Percentiles rank a stretch among this genome's conserved stretches.
Evolutionary conservation across 768 basidiomycete genomes (phyloP).

Genomic region (Neoboletus brunneissimus): DNA sequence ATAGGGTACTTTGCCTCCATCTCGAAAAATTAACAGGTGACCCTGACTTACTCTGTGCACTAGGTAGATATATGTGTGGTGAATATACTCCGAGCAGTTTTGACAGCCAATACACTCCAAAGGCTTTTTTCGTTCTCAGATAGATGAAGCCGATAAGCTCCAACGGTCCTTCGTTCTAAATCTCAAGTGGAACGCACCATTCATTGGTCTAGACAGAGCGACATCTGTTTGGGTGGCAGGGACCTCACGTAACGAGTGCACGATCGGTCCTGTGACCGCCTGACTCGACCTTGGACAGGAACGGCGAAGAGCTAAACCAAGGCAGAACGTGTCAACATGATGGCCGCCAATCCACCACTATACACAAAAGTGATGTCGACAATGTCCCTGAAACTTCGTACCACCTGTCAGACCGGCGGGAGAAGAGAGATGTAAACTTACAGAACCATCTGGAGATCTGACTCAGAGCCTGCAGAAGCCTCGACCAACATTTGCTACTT

Average conservation of each 20-base stretch:
- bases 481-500: constrained; percentile 11
- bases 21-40: constrained; percentile 14
- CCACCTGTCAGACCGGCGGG: constrained; percentile 22
- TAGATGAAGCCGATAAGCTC: constrained; percentile 27
- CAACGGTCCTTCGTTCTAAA: constrained; percentile 20
- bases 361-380: constrained; percentile 20
- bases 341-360: constrained; percentile 20
- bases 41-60: constrained; percentile 16
- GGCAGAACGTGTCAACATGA: constrained; percentile 20
- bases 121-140: constrained; percentile 18
- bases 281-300: constrained; percentile 13
- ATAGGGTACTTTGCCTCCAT: constrained; percentile 34
- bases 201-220: constrained; percentile 12
- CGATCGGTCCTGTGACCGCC: constrained; percentile 12
- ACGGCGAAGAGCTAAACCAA: constrained; percentile 20
- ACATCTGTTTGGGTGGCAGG: constrained; percentile 13
- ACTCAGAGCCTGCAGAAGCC: constrained; percentile 12
- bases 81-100: constrained; percentile 6
- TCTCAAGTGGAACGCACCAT: constrained; percentile 11
- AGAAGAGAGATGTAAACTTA: constrained; percentile 21
- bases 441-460: constrained; percentile 21
- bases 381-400: constrained; percentile 23
- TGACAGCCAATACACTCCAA: constrained; percentile 18
- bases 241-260: constrained; percentile 21
- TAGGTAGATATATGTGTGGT: constrained; percentile 25